Conservation (phyloP, 495 filamentous ascomycete species). For the Apiosordaria backusii region DNA sequence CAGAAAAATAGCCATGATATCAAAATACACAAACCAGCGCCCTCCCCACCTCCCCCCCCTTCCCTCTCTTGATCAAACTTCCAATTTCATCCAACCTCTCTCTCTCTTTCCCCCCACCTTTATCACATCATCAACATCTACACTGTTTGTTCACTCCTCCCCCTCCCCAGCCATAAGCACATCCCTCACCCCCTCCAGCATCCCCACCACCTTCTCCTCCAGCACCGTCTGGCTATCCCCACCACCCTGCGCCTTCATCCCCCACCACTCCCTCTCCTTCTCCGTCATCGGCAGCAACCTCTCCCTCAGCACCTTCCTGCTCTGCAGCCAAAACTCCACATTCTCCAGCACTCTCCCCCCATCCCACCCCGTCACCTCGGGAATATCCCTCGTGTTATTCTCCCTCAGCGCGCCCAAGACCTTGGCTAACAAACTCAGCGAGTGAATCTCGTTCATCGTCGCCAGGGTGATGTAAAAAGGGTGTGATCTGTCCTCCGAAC, state of each 20-base stretch:
- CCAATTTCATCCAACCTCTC: background rate
- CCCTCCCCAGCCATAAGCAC: conserved; percentile 41
- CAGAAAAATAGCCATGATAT: background rate
- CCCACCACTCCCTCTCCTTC: conserved; percentile 63
- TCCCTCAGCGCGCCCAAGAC: conserved; percentile 61
- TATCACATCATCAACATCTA: background rate
- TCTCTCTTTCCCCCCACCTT: background rate
- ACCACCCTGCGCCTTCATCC: conserved; percentile 34
- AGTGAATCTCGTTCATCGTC: conserved; percentile 71
- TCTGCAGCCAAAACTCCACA: conserved; percentile 68
- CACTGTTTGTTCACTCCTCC: conserved; percentile 19
- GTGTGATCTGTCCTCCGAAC: conserved; percentile 16
- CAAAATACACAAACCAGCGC: background rate
- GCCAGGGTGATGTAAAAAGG: conserved; percentile 60
- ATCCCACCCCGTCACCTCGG: conserved; percentile 69
- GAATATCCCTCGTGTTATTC: conserved; percentile 60
- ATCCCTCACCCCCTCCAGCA: conserved; percentile 55
- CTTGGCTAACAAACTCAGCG: conserved; percentile 65
- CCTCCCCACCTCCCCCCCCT: background rate
- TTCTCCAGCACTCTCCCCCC: conserved; percentile 65
- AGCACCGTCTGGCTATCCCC: conserved; percentile 54
- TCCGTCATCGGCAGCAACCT: conserved; percentile 67
- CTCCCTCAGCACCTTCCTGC: conserved; percentile 57
- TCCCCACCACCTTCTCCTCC: conserved; percentile 67
- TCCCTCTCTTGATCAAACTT: background rate